Base-by-base conservation (phyloP, 164 flowering plant genomes). In the Berberis vulgaris region DNA sequence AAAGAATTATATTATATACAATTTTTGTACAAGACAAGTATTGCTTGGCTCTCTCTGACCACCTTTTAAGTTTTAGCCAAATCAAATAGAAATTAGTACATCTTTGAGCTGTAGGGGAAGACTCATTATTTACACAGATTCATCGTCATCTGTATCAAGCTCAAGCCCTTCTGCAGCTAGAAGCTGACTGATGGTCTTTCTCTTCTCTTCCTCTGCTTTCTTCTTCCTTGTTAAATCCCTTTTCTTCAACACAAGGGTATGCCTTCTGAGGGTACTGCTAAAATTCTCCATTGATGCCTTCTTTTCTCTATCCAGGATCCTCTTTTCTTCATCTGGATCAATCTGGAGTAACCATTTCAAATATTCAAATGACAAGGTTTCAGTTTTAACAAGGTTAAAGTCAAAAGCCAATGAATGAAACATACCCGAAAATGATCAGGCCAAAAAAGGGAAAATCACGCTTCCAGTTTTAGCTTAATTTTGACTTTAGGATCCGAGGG, bases 161-260 rank as follows among this genome's bases (percentile, higher is more conserved):
- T 94, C 96, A 47, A 94, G 88, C 49, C 96, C 99, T 75, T 94
- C 97, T 9, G 84, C 92, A 6, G 95, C 99, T 62, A 94, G 79
- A 67, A 94, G 96, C 73, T 78, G 83, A 61, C 65, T 69, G 55
- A 90, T 80, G n/a, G 75, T 66, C 57, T 12, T 1, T 26, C 54
- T 76, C 65, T 76, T 83, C 84, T 80, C 83, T 6, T 90, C 92
- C n/a, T 85, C 95, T 65, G 86, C 95, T 1, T 93, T 88, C 74
- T 86, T 90, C 78, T 71, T 90, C 53, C 96, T 71, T 87, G 82
- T 82, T 67, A 91, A 49, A 68, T 94, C 99, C 73, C 97, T 78
- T 67, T 88, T 94, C 82, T 80, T 89, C 43, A 94, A 68, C 43
- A 94, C 87, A 46, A 91, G 88, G 1, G 93, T 85, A 64, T 94